Conservation (phyloP, 1,284 basidiomycete genomes). For the Athelia psychrophila region DNA sequence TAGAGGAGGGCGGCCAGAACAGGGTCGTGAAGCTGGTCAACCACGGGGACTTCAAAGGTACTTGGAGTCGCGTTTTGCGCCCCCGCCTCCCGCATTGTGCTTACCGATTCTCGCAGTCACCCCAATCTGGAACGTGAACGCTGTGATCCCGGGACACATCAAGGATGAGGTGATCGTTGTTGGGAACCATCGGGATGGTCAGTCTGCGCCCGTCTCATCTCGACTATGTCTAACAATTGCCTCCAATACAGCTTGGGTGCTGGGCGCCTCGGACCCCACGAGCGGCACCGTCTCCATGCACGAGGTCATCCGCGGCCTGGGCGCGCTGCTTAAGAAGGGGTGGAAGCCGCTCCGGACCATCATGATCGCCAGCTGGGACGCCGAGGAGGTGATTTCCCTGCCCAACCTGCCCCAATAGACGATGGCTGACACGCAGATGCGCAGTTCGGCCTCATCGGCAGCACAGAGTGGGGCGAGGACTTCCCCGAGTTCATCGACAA, state of each 20-base stretch:
- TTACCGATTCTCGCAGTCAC: constrained; percentile 20
- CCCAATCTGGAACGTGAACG: constrained; percentile 71
- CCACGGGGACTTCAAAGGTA: constrained; percentile 46
- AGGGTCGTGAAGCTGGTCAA: constrained; percentile 43
- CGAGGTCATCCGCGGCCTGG: constrained; percentile 74
- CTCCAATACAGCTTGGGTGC: constrained; percentile 24
- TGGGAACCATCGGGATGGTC: constrained; percentile 76
- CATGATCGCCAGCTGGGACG: constrained; percentile 77
- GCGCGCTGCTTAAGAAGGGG: constrained; percentile 58
- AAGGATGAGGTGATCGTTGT: constrained; percentile 74
- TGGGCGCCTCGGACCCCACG: constrained; percentile 75
- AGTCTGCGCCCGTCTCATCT: constrained; percentile 12
- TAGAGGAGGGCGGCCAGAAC: constrained; percentile 30
- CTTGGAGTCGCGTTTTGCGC: no score
- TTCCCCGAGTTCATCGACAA: constrained; percentile 69
- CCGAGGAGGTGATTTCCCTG: constrained; percentile 59
- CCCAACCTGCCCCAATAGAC: background rate
- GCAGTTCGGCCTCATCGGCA: constrained; percentile 76
- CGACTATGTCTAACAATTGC: constrained; percentile 7
- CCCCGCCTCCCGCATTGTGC: no score
- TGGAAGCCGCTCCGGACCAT: constrained; percentile 84
- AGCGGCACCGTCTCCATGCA: constrained; percentile 77
- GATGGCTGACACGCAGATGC: constrained; percentile 1
- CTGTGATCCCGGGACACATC: constrained; percentile 73
- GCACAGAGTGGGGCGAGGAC: constrained; percentile 81